These are phyloP conservation scores for Hysterangium stoloniferum DNA, from an alignment of 768 basidiomycete genomes.

Conservation along the genomic window DNA sequence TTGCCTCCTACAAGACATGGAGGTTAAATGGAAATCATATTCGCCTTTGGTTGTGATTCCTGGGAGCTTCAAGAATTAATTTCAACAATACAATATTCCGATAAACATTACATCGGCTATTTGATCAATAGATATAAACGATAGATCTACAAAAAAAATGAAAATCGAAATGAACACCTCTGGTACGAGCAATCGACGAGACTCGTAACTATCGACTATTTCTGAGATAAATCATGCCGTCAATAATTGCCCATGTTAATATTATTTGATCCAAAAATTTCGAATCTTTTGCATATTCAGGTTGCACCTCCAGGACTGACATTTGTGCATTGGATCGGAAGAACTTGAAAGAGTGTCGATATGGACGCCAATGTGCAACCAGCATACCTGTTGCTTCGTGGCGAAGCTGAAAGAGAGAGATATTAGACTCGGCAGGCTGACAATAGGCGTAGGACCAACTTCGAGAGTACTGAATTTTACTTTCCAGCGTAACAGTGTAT, in stretches of 20 bases:
- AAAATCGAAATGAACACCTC: no score
- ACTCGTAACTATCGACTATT: no score
- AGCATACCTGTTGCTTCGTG: not conserved
- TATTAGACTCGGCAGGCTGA: not conserved
- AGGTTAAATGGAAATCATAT: no score
- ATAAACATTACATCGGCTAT: no score
- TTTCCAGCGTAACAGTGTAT: constrained; percentile 5
- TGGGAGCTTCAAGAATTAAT: no score
- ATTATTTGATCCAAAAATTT: constrained; percentile 3
- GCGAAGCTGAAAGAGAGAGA: not conserved
- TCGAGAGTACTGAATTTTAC: not conserved
- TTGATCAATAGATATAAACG: no score
- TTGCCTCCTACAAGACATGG: no score
- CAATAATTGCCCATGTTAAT: constrained; percentile 8
- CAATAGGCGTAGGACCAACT: not conserved
- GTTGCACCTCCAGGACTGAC: not conserved
- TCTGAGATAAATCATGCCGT: constrained; percentile 3
- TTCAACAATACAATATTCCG: no score
- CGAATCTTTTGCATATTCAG: constrained; percentile 2
- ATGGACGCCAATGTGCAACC: not conserved
- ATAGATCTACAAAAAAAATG: no score
- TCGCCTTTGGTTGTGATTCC: no score
- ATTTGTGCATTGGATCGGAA: not conserved
- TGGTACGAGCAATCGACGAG: no score
- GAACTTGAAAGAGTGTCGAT: not conserved